These are phyloP conservation scores for Cryptococcus hybrid DNA, from an alignment of 1,284 basidiomycete species.

Conservation along the genomic window DNA sequence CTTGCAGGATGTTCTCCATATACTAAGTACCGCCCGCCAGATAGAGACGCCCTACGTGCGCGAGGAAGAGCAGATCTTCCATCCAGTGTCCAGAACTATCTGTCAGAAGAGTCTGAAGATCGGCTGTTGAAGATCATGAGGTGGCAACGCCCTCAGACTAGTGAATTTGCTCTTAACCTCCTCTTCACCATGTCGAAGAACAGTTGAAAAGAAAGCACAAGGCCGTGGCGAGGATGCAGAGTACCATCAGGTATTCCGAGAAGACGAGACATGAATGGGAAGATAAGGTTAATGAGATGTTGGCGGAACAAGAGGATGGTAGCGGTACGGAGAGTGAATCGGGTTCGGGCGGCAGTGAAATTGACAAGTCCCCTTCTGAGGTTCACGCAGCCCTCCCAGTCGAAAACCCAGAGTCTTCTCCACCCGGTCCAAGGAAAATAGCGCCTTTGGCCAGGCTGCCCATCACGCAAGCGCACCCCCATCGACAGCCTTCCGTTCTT, in stretches of 20 bases:
- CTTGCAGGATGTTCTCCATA: slow-evolving; percentile 80
- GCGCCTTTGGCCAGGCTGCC: slow-evolving; percentile 43
- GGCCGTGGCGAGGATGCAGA: slow-evolving; percentile 93
- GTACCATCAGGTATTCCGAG: slow-evolving; percentile 95
- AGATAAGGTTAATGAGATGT: slow-evolving; percentile 67
- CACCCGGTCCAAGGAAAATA: slow-evolving; percentile 38
- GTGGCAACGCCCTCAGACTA: slow-evolving; percentile 80
- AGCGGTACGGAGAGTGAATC: slow-evolving; percentile 43
- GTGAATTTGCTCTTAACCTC: slow-evolving; percentile 78
- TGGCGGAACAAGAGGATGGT: slow-evolving; percentile 63
- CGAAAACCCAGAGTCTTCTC: slow-evolving; percentile 28
- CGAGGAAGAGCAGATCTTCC: slow-evolving; percentile 88
- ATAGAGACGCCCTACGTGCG: slow-evolving; percentile 85
- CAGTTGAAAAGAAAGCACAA: slow-evolving; percentile 92
- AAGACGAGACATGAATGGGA: slow-evolving; percentile 98
- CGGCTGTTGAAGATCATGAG: slow-evolving; percentile 75
- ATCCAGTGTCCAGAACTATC: slow-evolving; percentile 85
- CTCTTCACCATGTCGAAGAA: slow-evolving; percentile 83
- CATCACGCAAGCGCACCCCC: slow-evolving; percentile 44
- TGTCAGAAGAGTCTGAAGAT: slow-evolving; percentile 80
- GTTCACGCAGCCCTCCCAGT: neutral
- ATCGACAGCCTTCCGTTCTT: slow-evolving; percentile 21
- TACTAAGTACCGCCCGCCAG: slow-evolving; percentile 73
- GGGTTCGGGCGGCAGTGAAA: slow-evolving; percentile 22
- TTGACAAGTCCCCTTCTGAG: slow-evolving; percentile 6